A percentile compares a stretch with the other conserved stretches of the same genome.
Evolutionary conservation across 169 alveolate species (phyloP).

Genomic region (Babesia gibsoni): DNA sequence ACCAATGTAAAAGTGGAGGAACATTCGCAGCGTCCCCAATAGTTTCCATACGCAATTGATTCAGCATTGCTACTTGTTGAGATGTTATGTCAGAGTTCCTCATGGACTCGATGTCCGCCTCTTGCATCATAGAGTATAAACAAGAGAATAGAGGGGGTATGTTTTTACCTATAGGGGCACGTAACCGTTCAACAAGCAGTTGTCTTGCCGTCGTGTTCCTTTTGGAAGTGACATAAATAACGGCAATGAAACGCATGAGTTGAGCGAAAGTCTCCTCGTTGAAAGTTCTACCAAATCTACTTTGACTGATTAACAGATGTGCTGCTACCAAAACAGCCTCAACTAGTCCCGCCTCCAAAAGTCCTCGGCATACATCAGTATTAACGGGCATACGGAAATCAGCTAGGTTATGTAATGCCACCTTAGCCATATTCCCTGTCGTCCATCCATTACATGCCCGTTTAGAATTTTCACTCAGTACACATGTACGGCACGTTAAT

Average conservation of each 20-base stretch:
- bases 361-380: not conserved
- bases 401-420: not conserved
- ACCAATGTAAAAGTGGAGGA: conserved; percentile 1
- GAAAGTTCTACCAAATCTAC: not conserved
- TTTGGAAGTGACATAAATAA: not conserved
- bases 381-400: not conserved
- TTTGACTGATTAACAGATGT: not conserved
- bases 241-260: not conserved
- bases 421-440: not conserved
- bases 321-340: conserved; percentile 7
- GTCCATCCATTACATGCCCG: no score
- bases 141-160: conserved; percentile 5
- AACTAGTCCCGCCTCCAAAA: conserved; percentile 1
- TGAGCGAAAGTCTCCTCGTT: not conserved
- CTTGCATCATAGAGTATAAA: not conserved
- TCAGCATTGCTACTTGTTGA: not conserved
- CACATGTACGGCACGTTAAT: not conserved
- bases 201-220: not conserved
- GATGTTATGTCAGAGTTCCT: not conserved
- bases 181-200: not conserved
- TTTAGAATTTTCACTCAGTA: no score
- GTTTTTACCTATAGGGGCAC: not conserved
- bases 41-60: conserved; percentile 15
- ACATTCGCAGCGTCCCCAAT: conserved; percentile 12
- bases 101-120: conserved; percentile 7